phyloP scores from a whole-genome alignment of 805 yeast genomes.

The Maudiozyma turicensis region DNA sequence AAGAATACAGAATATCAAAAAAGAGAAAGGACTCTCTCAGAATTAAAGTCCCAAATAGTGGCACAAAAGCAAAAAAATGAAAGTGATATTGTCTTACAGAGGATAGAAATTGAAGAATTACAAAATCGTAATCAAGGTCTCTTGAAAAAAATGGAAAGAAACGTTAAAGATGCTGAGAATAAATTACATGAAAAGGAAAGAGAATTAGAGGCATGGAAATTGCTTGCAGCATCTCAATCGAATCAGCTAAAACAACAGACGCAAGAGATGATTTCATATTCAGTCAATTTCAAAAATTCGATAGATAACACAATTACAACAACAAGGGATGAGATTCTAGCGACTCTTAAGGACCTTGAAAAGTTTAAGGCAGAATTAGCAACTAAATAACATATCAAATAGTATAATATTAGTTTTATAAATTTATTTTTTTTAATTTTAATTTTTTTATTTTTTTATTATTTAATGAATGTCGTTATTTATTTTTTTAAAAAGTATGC shows the following conservation, averaged over 20 bases:
- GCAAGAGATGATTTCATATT: slow-evolving; percentile 47
- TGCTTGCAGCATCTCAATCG: slow-evolving; percentile 38
- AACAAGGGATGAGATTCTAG: slow-evolving; percentile 1
- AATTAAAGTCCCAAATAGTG: slow-evolving; percentile 44
- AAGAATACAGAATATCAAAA: slow-evolving; percentile 48
- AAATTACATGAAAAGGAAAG: slow-evolving; percentile 42
- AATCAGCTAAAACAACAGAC: slow-evolving; percentile 43
- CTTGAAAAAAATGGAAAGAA: slow-evolving; percentile 35
- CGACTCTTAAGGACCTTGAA: slow-evolving; percentile 1
- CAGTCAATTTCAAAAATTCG: slow-evolving; percentile 55
- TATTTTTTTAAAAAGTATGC: neutral
- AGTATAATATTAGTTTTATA: neutral
- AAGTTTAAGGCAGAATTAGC: slow-evolving; percentile 1
- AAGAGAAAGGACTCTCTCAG: slow-evolving; percentile 46
- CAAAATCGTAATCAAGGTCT: slow-evolving; percentile 45
- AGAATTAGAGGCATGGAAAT: slow-evolving; percentile 35
- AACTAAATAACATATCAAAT: neutral
- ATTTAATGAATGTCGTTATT: neutral
- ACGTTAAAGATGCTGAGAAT: slow-evolving; percentile 18
- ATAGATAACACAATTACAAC: slow-evolving; percentile 35
- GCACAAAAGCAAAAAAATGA: slow-evolving; percentile 43
- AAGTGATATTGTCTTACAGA: slow-evolving; percentile 39
- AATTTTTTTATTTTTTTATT: neutral
- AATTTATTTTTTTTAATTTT: neutral
- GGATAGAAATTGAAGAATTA: slow-evolving; percentile 55